Evolutionary conservation across 108 stramenopile genomes (phyloP).

Genomic region (Cyclostephanos tholiformis): DNA sequence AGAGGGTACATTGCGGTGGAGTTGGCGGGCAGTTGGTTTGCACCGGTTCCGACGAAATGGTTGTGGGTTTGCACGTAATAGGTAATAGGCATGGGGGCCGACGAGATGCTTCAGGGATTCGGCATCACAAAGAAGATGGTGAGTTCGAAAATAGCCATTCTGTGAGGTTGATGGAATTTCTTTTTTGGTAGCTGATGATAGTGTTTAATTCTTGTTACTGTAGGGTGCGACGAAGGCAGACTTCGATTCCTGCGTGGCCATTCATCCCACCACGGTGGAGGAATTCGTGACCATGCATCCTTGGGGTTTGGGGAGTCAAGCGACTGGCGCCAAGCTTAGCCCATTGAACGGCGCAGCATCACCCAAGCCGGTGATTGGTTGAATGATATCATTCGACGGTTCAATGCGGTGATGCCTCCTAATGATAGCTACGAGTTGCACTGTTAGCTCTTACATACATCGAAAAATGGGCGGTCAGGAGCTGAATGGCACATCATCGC

Average conservation of each 20-base stretch:
- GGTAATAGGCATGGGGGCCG: constrained; percentile 91
- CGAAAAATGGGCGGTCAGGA: too few relatives aligned
- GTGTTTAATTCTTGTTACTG: too few relatives aligned
- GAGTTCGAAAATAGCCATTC: too few relatives aligned
- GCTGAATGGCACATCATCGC: too few relatives aligned
- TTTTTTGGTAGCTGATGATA: too few relatives aligned
- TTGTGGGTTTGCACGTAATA: constrained; percentile 91
- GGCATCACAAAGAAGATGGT: constrained; percentile 95
- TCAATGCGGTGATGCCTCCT: too few relatives aligned
- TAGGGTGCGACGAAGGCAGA: constrained; percentile 96
- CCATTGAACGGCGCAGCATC: constrained; percentile 63
- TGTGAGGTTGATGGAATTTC: too few relatives aligned
- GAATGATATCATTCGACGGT: neutral
- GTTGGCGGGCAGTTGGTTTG: constrained; percentile 87
- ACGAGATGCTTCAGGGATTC: constrained; percentile 98
- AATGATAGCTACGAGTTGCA: too few relatives aligned
- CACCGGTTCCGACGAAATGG: constrained; percentile 76
- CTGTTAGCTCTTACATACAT: too few relatives aligned
- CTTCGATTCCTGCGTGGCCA: constrained; percentile 91
- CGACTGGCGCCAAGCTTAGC: constrained; percentile 49
- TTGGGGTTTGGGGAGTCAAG: constrained; percentile 67
- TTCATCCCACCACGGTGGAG: constrained; percentile 96
- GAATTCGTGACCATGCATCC: constrained; percentile 92
- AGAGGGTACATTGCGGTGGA: constrained; percentile 96
- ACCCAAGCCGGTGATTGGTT: constrained; percentile 42